These are phyloP conservation scores for Phyllostachys edulis DNA, from an alignment of 176 grass and related monocot species.

Conservation along the genomic window DNA sequence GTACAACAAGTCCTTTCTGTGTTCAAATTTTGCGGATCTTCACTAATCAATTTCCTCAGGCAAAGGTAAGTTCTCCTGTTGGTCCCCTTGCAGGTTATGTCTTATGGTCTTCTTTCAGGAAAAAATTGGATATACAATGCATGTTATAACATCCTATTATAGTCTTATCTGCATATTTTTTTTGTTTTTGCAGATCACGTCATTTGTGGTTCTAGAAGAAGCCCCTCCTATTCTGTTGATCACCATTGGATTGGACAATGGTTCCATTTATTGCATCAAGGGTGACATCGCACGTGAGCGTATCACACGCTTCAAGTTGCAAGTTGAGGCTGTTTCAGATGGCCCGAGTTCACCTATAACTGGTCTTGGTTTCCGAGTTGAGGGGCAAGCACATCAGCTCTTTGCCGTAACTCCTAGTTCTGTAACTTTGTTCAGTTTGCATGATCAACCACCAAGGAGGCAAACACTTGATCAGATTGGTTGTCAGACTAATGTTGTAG, in stretches of 20 bases:
- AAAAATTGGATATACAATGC: background rate
- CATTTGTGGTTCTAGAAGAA: constrained; percentile 98
- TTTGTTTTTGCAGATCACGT: constrained; percentile 67
- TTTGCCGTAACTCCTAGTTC: constrained; percentile 82
- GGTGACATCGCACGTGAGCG: constrained; percentile 86
- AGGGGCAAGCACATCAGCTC: constrained; percentile 74
- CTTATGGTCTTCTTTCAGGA: background rate
- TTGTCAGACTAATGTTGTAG: constrained; percentile 66
- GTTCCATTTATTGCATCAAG: constrained; percentile 97
- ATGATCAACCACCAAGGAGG: constrained; percentile 77
- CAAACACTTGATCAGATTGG: constrained; percentile 90
- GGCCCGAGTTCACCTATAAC: constrained; percentile 49
- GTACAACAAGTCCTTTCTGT: constrained; percentile 79
- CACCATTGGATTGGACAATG: constrained; percentile 76
- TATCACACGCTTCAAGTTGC: constrained; percentile 88
- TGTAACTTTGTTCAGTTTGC: constrained; percentile 78
- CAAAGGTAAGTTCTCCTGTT: constrained; percentile 58
- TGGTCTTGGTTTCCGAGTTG: constrained; percentile 79
- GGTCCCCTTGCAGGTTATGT: background rate
- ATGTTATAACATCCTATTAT: background rate
- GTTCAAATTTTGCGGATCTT: constrained; percentile 91
- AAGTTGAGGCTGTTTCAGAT: constrained; percentile 58
- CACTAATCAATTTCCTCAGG: constrained; percentile 85
- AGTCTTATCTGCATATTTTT: constrained; percentile 19
- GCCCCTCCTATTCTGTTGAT: constrained; percentile 84